Evolutionary conservation across 1,139 yeast genomes (phyloP).

Genomic region (Suhomyces wounanorum): DNA sequence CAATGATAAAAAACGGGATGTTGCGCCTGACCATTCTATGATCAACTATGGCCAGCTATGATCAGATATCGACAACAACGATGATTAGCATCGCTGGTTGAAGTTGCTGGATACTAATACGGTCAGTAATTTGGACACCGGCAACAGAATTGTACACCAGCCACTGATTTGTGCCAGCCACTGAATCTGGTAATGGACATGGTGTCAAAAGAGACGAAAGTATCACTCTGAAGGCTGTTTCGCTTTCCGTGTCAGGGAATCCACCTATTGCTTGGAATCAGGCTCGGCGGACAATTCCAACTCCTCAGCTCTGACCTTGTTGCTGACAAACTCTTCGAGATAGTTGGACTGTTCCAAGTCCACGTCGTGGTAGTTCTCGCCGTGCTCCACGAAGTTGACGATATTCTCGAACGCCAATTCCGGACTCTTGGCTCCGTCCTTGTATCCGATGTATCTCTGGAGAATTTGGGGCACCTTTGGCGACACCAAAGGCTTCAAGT

Average conservation of each 20-base stretch:
- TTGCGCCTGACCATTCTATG: no score
- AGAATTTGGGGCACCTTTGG: conserved; percentile 68
- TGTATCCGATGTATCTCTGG: conserved; percentile 69
- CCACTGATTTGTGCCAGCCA: no score
- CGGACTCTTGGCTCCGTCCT: conserved; percentile 73
- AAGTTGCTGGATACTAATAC: no score
- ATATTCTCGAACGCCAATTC: conserved; percentile 71
- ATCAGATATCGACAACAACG: no score
- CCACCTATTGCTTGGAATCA: background rate
- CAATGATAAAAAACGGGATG: no score
- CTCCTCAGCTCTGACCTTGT: conserved; percentile 18
- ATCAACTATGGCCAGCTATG: no score
- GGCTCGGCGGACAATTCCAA: conserved; percentile 5
- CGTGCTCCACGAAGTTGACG: conserved; percentile 74
- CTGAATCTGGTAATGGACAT: no score
- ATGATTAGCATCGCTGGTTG: no score
- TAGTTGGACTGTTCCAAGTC: conserved; percentile 42
- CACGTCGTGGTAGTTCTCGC: conserved; percentile 48
- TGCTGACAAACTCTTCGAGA: conserved; percentile 49
- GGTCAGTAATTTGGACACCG: no score
- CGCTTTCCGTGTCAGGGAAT: background rate
- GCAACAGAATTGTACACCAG: no score
- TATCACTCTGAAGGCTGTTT: no score
- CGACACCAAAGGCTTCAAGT: conserved; percentile 72
- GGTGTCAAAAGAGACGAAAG: no score